Evolutionary conservation across 176 grass and related monocot species (phyloP).

Genomic region (Phragmites australis): DNA sequence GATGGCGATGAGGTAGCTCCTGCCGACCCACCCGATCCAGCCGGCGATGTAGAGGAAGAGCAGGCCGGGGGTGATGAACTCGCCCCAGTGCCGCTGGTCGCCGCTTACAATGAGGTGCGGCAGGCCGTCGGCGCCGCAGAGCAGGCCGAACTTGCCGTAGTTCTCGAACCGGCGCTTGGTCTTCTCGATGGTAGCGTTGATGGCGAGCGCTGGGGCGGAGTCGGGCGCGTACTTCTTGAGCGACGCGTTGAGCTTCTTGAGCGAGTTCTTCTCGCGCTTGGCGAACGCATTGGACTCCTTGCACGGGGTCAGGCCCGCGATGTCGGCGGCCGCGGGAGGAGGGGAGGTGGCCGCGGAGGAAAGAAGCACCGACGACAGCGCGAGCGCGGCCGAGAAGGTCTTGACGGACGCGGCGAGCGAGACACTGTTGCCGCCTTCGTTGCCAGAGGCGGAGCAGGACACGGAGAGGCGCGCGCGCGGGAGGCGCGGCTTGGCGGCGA

Average conservation of each 20-base stretch:
- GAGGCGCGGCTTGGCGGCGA: slow-evolving; percentile 22
- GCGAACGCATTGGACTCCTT: slow-evolving; percentile 63
- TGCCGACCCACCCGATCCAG: no score
- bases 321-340: neutral
- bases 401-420: neutral
- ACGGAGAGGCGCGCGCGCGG: slow-evolving; percentile 7
- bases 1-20: neutral
- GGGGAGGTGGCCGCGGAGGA: neutral
- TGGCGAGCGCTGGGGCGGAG: neutral
- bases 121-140: neutral
- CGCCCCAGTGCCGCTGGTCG: neutral
- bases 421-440: neutral
- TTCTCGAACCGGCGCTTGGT: slow-evolving; percentile 57
- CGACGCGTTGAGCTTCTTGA: slow-evolving; percentile 48
- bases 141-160: slow-evolving; percentile 33
- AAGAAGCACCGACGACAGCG: neutral
- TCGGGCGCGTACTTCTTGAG: neutral
- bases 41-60: neutral
- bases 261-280: slow-evolving; percentile 55
- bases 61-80: neutral
- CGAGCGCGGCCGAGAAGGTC: neutral
- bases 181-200: slow-evolving; percentile 50
- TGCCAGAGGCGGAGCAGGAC: neutral
- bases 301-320: slow-evolving; percentile 25
- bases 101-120: neutral